Evolutionary conservation across 768 basidiomycete species (phyloP).

Genomic region (Lactarius hengduanensis): DNA sequence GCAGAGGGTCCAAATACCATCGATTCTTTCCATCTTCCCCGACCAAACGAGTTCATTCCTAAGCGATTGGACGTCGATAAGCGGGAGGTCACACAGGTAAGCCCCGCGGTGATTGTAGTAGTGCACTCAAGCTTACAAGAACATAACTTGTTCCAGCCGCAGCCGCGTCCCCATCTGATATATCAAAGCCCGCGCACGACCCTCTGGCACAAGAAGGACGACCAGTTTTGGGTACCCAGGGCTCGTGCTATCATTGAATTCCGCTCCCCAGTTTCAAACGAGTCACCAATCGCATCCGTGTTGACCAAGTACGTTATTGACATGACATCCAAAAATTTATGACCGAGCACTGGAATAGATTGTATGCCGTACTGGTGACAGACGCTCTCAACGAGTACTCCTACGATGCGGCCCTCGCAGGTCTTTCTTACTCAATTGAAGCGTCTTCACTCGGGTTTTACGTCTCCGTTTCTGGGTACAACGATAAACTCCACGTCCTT

Average conservation of each 20-base stretch:
- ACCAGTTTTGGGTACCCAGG: slow-evolving; percentile 93
- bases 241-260: slow-evolving; percentile 75
- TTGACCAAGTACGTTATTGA: slow-evolving; percentile 59
- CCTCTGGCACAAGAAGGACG: slow-evolving; percentile 97
- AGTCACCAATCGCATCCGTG: slow-evolving; percentile 66
- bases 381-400: slow-evolving; percentile 89
- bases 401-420: slow-evolving; percentile 92
- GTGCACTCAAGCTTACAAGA: background rate
- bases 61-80: slow-evolving; percentile 81
- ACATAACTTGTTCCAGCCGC: slow-evolving; percentile 49
- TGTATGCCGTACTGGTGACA: slow-evolving; percentile 81
- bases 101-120: slow-evolving; percentile 19
- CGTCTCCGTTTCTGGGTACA: slow-evolving; percentile 78
- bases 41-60: slow-evolving; percentile 89
- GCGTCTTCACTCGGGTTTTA: slow-evolving; percentile 63
- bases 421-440: slow-evolving; percentile 70
- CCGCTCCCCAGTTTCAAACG: slow-evolving; percentile 60
- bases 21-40: slow-evolving; percentile 71
- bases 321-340: background rate
- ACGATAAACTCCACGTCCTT: slow-evolving; percentile 83
- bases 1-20: slow-evolving; percentile 64
- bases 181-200: slow-evolving; percentile 66
- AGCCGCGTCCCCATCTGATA: slow-evolving; percentile 72
- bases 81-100: slow-evolving; percentile 60
- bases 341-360: slow-evolving; percentile 39